A percentile compares a stretch with the other conserved stretches of the same genome.
Conservation (phyloP, 306 rosid genomes). For the Carpinus fangiana region DNA sequence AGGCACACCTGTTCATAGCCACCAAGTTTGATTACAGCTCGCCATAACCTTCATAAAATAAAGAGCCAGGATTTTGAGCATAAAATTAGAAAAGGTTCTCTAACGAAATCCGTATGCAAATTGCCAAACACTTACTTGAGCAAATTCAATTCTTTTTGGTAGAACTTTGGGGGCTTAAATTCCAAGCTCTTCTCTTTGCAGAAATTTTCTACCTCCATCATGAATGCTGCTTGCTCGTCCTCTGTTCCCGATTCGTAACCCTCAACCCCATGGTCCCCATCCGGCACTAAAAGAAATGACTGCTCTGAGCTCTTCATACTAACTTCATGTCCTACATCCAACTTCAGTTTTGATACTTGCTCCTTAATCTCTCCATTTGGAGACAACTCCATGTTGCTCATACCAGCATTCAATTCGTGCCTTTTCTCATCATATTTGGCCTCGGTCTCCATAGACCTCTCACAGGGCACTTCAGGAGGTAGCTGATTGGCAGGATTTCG, state of each 20-base stretch:
- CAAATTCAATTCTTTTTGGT: conserved; percentile 89
- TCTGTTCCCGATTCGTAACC: conserved; percentile 94
- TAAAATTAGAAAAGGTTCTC: conserved; percentile 25
- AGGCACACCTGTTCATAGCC: conserved; percentile 92
- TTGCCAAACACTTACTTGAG: conserved; percentile 68
- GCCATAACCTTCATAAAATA: conserved; percentile 72
- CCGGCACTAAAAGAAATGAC: conserved; percentile 53
- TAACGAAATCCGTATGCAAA: neutral
- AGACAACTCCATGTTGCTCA: conserved; percentile 26
- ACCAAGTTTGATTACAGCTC: conserved; percentile 89
- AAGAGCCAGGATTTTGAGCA: conserved; percentile 23
- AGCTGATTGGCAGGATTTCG: neutral
- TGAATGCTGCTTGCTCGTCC: conserved; percentile 81
- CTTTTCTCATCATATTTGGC: conserved; percentile 14
- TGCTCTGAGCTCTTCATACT: conserved; percentile 35
- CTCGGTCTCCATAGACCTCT: conserved; percentile 4
- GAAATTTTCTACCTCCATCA: conserved; percentile 82
- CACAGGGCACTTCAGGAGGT: neutral
- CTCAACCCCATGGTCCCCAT: conserved; percentile 31
- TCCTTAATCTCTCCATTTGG: conserved; percentile 6
- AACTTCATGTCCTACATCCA: conserved; percentile 26
- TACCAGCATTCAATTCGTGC: conserved; percentile 13
- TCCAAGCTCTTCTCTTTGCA: conserved; percentile 88
- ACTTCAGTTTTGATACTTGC: conserved; percentile 14
- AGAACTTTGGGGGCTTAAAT: conserved; percentile 93